Conservation (phyloP, 1,284 basidiomycete genomes). For the Moesziomyces antarcticus region DNA sequence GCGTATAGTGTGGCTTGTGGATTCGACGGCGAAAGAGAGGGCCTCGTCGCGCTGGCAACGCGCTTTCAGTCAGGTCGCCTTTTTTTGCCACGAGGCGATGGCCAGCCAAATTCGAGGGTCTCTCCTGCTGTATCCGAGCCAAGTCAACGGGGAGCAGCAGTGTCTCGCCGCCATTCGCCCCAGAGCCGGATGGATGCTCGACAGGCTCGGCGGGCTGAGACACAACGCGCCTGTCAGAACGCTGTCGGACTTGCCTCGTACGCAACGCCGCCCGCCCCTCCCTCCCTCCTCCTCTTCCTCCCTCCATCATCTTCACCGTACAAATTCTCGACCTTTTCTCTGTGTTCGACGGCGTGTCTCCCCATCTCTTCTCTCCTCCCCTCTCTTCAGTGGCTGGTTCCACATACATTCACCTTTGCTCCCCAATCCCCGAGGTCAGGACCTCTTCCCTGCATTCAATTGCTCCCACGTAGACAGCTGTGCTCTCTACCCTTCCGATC, state of each 20-base stretch:
- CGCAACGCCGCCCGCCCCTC: background rate
- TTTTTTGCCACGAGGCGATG: too few relatives aligned
- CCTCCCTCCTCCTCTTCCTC: background rate
- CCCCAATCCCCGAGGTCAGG: slow-evolving; percentile 12
- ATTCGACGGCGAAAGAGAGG: too few relatives aligned
- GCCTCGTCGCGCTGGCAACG: too few relatives aligned
- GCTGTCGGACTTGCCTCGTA: background rate
- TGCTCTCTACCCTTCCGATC: slow-evolving; percentile 5
- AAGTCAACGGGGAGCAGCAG: too few relatives aligned
- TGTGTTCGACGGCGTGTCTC: slow-evolving; percentile 15
- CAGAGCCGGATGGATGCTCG: too few relatives aligned
- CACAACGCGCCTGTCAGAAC: too few relatives aligned
- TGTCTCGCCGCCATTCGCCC: too few relatives aligned
- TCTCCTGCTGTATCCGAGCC: too few relatives aligned
- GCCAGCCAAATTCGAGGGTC: too few relatives aligned
- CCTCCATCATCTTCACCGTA: slow-evolving; percentile 10
- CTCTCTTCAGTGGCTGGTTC: slow-evolving; percentile 36
- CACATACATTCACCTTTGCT: slow-evolving; percentile 13
- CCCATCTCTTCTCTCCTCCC: background rate
- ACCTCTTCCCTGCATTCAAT: slow-evolving; percentile 8
- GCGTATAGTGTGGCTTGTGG: too few relatives aligned
- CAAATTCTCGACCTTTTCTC: slow-evolving; percentile 1
- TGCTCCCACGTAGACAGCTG: slow-evolving; percentile 8
- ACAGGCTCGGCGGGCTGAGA: too few relatives aligned
- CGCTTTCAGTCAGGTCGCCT: too few relatives aligned